Percentiles rank a stretch among this genome's conserved stretches.
Evolutionary conservation across 176 grass and related monocot genomes (phyloP).

Genomic region (Musa itinerans): DNA sequence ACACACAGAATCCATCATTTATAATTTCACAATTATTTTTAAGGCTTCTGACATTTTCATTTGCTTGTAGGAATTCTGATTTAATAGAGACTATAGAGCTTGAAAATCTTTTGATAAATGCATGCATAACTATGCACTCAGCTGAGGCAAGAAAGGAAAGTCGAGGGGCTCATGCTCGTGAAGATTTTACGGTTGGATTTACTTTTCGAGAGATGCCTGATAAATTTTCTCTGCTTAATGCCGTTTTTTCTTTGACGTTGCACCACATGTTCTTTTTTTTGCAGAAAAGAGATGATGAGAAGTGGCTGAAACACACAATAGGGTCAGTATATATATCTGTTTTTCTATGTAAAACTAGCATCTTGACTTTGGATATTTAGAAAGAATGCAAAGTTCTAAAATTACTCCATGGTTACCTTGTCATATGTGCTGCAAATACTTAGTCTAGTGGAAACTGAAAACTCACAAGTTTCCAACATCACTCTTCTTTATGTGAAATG

Average conservation of each 20-base stretch:
- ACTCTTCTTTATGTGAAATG: too few species aligned
- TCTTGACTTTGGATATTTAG: neutral
- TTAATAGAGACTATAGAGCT: slow-evolving; percentile 89
- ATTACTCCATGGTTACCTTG: neutral
- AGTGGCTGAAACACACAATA: slow-evolving; percentile 73
- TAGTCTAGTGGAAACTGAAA: too few species aligned
- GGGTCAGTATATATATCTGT: slow-evolving; percentile 44
- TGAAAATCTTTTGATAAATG: slow-evolving; percentile 91
- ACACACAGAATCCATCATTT: neutral
- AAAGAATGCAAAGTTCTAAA: neutral
- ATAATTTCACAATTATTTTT: too few species aligned
- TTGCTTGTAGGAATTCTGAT: slow-evolving; percentile 66
- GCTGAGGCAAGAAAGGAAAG: slow-evolving; percentile 94
- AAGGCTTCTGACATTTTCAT: neutral
- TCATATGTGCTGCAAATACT: too few species aligned
- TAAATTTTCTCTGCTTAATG: neutral
- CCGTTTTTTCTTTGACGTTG: neutral
- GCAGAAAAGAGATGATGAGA: slow-evolving; percentile 79
- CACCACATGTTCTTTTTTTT: slow-evolving; percentile 4
- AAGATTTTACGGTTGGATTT: slow-evolving; percentile 72
- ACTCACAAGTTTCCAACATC: too few species aligned
- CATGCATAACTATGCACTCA: slow-evolving; percentile 87
- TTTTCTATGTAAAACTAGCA: neutral
- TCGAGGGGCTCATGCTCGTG: slow-evolving; percentile 87
- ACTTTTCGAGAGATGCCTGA: neutral